A percentile compares a stretch with the other conserved stretches of the same genome.
phyloP scores from a whole-genome alignment of 2,329 filamentous ascomycete species.

The Scytalidium lignicola region DNA sequence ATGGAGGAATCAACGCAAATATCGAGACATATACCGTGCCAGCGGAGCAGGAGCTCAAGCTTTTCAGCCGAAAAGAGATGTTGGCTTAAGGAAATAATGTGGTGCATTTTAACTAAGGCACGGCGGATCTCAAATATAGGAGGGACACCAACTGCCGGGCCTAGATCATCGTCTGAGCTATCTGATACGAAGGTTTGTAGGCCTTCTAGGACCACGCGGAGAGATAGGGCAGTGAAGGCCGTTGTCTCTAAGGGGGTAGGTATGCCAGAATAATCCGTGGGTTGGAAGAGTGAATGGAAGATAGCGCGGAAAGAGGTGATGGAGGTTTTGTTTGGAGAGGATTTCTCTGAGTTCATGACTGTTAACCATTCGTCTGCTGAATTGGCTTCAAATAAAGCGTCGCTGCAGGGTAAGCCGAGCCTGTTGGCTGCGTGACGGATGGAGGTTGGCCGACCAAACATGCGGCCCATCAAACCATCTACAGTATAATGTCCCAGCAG shows the following conservation, averaged over 20 bases:
- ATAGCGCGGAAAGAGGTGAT: slow-evolving; percentile 35
- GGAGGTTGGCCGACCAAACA: slow-evolving; percentile 36
- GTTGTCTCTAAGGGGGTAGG: slow-evolving; percentile 11
- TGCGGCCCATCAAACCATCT: slow-evolving; percentile 38
- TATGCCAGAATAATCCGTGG: slow-evolving; percentile 23
- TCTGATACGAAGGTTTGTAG: slow-evolving; percentile 38
- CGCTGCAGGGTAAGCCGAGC: slow-evolving; percentile 34
- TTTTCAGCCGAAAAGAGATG: slow-evolving; percentile 32
- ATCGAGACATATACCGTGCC: slow-evolving; percentile 40
- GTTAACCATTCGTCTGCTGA: slow-evolving; percentile 36
- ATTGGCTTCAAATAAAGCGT: slow-evolving; percentile 34
- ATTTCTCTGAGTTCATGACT: slow-evolving; percentile 24
- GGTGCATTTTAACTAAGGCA: slow-evolving; percentile 34
- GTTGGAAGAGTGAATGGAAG: slow-evolving; percentile 34
- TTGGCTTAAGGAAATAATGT: slow-evolving; percentile 31
- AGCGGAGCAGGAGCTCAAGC: slow-evolving; percentile 36
- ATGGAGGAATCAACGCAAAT: slow-evolving; percentile 34
- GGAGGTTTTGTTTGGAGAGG: slow-evolving; percentile 18
- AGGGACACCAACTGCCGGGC: slow-evolving; percentile 33
- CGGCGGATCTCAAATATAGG: slow-evolving; percentile 32
- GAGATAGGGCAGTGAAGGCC: slow-evolving; percentile 33
- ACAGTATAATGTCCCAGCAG: slow-evolving; percentile 39
- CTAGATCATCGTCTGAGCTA: slow-evolving; percentile 29
- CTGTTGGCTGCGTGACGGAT: slow-evolving; percentile 37
- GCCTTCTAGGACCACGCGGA: slow-evolving; percentile 38